Percentiles rank a stretch among this genome's conserved stretches.
Evolutionary conservation across 768 basidiomycete genomes (phyloP).

Genomic region (Rubroboletus satanas): DNA sequence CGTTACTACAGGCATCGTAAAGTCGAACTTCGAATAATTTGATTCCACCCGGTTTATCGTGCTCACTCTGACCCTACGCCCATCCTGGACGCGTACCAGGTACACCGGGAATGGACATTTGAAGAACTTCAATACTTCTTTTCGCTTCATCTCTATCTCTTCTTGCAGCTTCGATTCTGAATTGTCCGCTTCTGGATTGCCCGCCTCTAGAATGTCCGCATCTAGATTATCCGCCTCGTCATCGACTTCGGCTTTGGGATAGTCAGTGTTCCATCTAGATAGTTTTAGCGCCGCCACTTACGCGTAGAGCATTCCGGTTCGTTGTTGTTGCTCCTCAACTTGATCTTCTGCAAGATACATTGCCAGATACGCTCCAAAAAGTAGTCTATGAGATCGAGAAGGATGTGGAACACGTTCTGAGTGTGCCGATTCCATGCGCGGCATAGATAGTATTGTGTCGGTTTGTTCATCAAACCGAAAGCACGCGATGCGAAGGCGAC

Average conservation of each 20-base stretch:
- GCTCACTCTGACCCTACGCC: constrained; percentile 15
- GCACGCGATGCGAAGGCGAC: constrained; percentile 5
- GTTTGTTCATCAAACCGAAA: background rate
- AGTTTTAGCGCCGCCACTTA: background rate
- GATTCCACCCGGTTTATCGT: constrained; percentile 10
- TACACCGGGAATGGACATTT: constrained; percentile 13
- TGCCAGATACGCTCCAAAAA: background rate
- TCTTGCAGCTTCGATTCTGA: constrained; percentile 6
- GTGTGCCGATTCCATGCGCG: constrained; percentile 20
- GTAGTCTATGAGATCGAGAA: constrained; percentile 17
- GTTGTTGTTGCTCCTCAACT: background rate
- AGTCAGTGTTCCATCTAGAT: background rate
- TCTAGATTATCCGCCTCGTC: background rate
- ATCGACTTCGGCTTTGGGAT: background rate
- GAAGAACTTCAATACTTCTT: constrained; percentile 16
- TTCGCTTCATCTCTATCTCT: constrained; percentile 16
- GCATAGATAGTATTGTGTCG: constrained; percentile 19
- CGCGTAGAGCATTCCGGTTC: background rate
- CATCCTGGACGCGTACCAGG: constrained; percentile 13
- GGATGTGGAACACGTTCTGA: constrained; percentile 12
- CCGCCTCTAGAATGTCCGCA: no score
- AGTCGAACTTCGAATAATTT: constrained; percentile 14
- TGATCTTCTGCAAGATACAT: background rate
- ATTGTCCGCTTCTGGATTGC: background rate
- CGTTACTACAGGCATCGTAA: constrained; percentile 15